Evolutionary conservation across 2,329 filamentous ascomycete genomes (phyloP), one percentile per base, ranked within the genome.

Genomic region (Ceratocystiopsis brevicomis): DNA sequence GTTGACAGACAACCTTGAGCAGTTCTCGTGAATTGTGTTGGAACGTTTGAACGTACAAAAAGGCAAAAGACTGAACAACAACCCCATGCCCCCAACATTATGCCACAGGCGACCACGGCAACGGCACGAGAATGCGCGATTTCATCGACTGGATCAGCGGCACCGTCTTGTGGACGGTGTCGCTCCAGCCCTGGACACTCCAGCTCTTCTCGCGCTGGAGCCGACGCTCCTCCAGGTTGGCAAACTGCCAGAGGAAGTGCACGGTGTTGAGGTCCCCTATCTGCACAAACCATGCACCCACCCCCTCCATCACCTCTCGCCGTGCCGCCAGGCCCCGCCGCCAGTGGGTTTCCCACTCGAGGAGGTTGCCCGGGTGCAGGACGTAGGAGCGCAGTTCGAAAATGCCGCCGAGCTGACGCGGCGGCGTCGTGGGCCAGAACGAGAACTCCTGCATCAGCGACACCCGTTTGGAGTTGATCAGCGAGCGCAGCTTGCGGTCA

Each of bases 271-370:
- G 69, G 43, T 95, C 88, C 48, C 90, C 90, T 54, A 98, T 88
- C 65, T 98, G 90, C 37, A 95, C 88, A 55, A 98, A 98, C 90
- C 90, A 98, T 8, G 90, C 90, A 32, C 88, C 87, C 1, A 94
- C 87, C 14, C 90, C 90, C 62, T 98, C 90, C 90, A 98, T 98
- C 44, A 96, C 88, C 62, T 96, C 86, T 41, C 86, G 76, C 42
- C 90, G 76, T 2, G 90, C 90, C 61, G 83, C 82, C 44, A 98
- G 71, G 21, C 90, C 90, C 50, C 84, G 78, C 48, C 92, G 75
- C 90, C 90, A 98, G 63, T 98, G 90, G 37, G 84, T 92, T 69
- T 98, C 90, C 90, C 90, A 98, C 63, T 98, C 90, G 9, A 98
- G 72, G 38, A 98, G 69, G 59, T 95, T 95, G 37, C 90, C 90